Conservation (phyloP, 768 basidiomycete species). For the Grammothele lineata region DNA sequence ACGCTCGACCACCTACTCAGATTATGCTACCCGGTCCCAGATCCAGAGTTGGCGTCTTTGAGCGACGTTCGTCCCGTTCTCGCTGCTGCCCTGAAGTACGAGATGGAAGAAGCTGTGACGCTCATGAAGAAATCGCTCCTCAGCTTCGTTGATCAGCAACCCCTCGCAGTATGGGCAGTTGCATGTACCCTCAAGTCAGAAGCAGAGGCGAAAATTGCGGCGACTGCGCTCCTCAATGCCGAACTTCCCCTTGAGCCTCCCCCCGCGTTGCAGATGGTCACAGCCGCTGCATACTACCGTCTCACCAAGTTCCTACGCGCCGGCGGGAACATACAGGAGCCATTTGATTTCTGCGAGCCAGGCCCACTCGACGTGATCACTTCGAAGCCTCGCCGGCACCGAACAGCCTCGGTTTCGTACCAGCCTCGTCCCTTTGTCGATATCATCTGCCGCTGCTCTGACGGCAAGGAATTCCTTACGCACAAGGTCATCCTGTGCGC, state of each 20-base stretch:
- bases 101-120: background rate
- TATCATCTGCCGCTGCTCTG: background rate
- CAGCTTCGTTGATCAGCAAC: background rate
- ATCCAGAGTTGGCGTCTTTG: background rate
- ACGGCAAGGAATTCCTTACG: background rate
- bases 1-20: slow-evolving; percentile 9
- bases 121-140: background rate
- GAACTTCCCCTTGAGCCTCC: background rate
- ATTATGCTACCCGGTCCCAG: slow-evolving; percentile 6
- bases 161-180: slow-evolving; percentile 27
- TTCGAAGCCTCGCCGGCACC: too few relatives aligned
- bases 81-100: slow-evolving; percentile 7
- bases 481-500: background rate
- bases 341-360: too few relatives aligned
- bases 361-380: background rate
- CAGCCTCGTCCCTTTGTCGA: background rate
- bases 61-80: background rate
- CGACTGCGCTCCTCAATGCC: background rate
- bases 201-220: slow-evolving; percentile 23
- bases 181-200: too few relatives aligned
- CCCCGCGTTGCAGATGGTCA: background rate
- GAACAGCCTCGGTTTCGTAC: background rate
- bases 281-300: background rate
- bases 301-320: background rate
- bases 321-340: too few relatives aligned